A percentile compares a stretch with the other conserved stretches of the same genome.
Evolutionary conservation across 2,329 filamentous ascomycete species (phyloP).

Genomic region (Ophiognomonia clavigignenti-juglandacearum): DNA sequence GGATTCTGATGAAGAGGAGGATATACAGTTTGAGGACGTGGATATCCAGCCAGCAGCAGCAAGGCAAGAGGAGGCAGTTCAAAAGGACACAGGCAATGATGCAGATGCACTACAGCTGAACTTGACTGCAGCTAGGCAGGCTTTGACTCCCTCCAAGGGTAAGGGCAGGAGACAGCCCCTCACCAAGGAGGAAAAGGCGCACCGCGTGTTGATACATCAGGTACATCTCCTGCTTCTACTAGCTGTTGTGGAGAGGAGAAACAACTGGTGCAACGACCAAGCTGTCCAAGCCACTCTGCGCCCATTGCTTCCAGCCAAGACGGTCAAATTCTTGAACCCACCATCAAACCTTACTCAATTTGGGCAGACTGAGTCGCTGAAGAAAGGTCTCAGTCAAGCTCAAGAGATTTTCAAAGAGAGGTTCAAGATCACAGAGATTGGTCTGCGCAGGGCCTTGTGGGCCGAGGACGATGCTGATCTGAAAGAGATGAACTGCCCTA

Average conservation of each 20-base stretch:
- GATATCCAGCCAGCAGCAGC: slow-evolving; percentile 31
- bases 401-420: slow-evolving; percentile 62
- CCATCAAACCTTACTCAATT: slow-evolving; percentile 66
- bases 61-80: slow-evolving; percentile 14
- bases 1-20: slow-evolving; percentile 36
- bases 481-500: slow-evolving; percentile 52
- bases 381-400: slow-evolving; percentile 70
- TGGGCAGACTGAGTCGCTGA: slow-evolving; percentile 68
- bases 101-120: slow-evolving; percentile 45
- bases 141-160: slow-evolving; percentile 24
- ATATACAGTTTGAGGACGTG: slow-evolving; percentile 44
- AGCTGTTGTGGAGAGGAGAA: slow-evolving; percentile 70
- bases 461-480: slow-evolving; percentile 60
- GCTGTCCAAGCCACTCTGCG: slow-evolving; percentile 63
- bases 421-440: slow-evolving; percentile 68
- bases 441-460: slow-evolving; percentile 70
- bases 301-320: slow-evolving; percentile 61
- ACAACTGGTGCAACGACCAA: slow-evolving; percentile 82
- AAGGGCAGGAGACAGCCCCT: slow-evolving; percentile 41
- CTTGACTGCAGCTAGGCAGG: slow-evolving; percentile 40
- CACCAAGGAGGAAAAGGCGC: slow-evolving; percentile 47
- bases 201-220: slow-evolving; percentile 76
- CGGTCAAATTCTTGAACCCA: slow-evolving; percentile 64
- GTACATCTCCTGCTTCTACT: slow-evolving; percentile 79
- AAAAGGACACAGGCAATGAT: slow-evolving; percentile 17